Evolutionary conservation across 495 filamentous ascomycete genomes (phyloP).

Genomic region (Podospora fimiseda): DNA sequence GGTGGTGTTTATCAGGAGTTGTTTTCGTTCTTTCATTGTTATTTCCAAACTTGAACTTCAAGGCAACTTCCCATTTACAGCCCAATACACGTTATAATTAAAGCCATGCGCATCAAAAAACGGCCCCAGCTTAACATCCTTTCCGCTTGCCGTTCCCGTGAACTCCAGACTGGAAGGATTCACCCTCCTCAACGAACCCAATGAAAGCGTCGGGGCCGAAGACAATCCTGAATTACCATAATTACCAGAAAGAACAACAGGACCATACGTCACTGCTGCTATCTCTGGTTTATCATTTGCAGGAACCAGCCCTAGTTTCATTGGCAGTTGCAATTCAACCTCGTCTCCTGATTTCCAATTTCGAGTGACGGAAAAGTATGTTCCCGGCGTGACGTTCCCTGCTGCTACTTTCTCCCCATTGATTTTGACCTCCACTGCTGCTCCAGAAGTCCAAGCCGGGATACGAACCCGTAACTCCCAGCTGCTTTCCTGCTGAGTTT

Average conservation of each 20-base stretch:
- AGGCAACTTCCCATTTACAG: slow-evolving; percentile 3
- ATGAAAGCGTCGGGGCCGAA: slow-evolving; percentile 4
- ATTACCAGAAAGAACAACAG: slow-evolving; percentile 26
- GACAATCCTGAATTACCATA: slow-evolving; percentile 18
- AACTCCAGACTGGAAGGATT: not conserved
- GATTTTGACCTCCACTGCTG: slow-evolving; percentile 23
- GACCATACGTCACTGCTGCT: slow-evolving; percentile 31
- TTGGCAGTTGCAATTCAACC: slow-evolving; percentile 28
- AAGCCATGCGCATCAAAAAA: slow-evolving; percentile 14
- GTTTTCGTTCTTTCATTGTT: no score
- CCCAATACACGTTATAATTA: slow-evolving; percentile 18
- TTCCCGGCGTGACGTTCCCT: slow-evolving; percentile 17
- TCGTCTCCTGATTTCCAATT: slow-evolving; percentile 29
- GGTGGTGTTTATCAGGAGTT: not conserved
- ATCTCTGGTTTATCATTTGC: slow-evolving; percentile 30
- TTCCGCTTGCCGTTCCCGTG: slow-evolving; percentile 5
- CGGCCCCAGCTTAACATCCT: slow-evolving; percentile 11
- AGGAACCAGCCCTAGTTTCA: slow-evolving; percentile 22
- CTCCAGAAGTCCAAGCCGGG: slow-evolving; percentile 25
- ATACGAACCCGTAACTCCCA: slow-evolving; percentile 29
- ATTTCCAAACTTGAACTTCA: no score
- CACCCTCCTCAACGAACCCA: slow-evolving; percentile 1
- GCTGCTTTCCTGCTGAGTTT: slow-evolving; percentile 5
- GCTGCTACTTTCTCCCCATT: slow-evolving; percentile 23
- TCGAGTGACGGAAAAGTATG: slow-evolving; percentile 24